A percentile compares a stretch with the other conserved stretches of the same genome.
phyloP scores from a whole-genome alignment of 371 early-diverging fungal genomes.

The Enterocytospora artemiae region DNA sequence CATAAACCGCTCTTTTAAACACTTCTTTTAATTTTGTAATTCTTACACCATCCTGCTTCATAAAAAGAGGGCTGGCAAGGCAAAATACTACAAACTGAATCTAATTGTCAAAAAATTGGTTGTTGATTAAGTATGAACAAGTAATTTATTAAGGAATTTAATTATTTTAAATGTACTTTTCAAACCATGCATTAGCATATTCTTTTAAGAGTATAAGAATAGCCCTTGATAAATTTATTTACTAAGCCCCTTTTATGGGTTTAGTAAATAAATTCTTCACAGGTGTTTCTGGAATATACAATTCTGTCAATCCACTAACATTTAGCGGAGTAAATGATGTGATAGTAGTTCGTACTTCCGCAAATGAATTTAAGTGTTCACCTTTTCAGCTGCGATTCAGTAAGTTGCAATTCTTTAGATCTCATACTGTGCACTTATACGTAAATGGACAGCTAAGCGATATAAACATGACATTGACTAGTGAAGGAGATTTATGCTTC shows the following conservation, averaged over 20 bases:
- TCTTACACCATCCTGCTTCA: too few species aligned
- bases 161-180: too few species aligned
- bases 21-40: constrained; percentile 36
- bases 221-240: too few species aligned
- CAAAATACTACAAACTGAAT: too few species aligned
- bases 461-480: constrained; percentile 79
- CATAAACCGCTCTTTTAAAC: constrained; percentile 41
- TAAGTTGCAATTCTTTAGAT: constrained; percentile 75
- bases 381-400: constrained; percentile 97
- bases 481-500: constrained; percentile 92
- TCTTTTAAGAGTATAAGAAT: too few species aligned
- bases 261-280: constrained; percentile 59
- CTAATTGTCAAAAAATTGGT: too few species aligned
- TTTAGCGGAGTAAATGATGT: constrained; percentile 94
- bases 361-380: constrained; percentile 68
- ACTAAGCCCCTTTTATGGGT: constrained; percentile 39
- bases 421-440: constrained; percentile 71
- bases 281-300: constrained; percentile 77
- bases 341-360: constrained; percentile 76
- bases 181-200: too few species aligned
- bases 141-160: too few species aligned
- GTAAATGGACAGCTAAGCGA: constrained; percentile 72
- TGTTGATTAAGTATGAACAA: too few species aligned
- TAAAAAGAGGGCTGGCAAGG: too few species aligned
- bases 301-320: constrained; percentile 86